phyloP scores from a whole-genome alignment of 805 yeast species.

The Saccharomycopsis sp. region DNA sequence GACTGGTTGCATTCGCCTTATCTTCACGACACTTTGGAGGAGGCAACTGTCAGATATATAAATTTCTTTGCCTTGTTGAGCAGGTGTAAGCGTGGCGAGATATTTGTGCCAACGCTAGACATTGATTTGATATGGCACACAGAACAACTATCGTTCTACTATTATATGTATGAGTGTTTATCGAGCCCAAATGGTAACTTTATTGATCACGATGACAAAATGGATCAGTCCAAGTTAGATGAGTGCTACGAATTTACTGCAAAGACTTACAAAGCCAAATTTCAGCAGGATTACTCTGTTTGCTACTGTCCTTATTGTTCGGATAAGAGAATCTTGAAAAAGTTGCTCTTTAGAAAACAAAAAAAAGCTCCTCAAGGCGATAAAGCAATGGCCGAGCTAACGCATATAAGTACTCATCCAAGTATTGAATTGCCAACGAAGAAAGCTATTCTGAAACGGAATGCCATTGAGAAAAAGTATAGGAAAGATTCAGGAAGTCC shows the following conservation, averaged over 20 bases:
- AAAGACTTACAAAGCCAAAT: neutral
- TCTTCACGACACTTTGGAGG: neutral
- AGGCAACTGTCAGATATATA: neutral
- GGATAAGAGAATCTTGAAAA: neutral
- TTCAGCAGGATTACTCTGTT: neutral
- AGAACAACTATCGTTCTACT: neutral
- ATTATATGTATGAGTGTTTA: neutral
- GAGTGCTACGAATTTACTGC: neutral
- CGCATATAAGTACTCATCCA: neutral
- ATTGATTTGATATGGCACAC: slow-evolving; percentile 2
- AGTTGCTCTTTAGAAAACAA: neutral
- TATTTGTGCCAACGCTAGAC: slow-evolving; percentile 1
- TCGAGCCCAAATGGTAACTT: neutral
- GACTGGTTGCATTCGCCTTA: neutral
- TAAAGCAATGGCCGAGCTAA: neutral
- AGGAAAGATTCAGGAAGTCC: neutral
- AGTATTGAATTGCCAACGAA: neutral
- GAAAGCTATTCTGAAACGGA: neutral
- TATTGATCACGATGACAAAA: slow-evolving; percentile 1
- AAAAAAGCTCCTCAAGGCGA: neutral
- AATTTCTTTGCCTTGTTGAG: neutral
- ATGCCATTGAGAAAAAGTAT: neutral
- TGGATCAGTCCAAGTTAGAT: neutral
- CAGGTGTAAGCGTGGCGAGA: neutral
- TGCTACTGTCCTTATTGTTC: neutral